A percentile compares a stretch with the other conserved stretches of the same genome.
Evolutionary conservation across 495 filamentous ascomycete species (phyloP).

Genomic region (Penicillium simplicissimum): DNA sequence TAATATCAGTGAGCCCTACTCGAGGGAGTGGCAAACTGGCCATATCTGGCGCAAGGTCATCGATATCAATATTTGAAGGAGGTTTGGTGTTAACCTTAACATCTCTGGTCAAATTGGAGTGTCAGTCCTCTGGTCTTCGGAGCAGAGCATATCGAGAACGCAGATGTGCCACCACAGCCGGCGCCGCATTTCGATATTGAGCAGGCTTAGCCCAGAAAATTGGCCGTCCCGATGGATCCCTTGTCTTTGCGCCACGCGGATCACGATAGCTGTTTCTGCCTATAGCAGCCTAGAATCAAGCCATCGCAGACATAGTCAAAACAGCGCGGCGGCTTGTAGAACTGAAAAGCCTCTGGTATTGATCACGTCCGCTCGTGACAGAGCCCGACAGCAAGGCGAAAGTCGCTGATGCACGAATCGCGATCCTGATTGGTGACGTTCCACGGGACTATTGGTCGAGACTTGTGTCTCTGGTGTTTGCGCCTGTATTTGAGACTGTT

Average conservation of each 20-base stretch:
- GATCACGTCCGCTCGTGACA: constrained; percentile 66
- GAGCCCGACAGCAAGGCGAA: constrained; percentile 66
- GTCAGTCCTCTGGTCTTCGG: constrained; percentile 76
- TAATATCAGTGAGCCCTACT: constrained; percentile 67
- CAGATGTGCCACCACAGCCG: constrained; percentile 78
- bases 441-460: neutral
- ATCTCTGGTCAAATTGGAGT: constrained; percentile 60
- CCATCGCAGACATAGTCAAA: constrained; percentile 59
- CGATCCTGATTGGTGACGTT: constrained; percentile 4
- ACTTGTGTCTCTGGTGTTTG: neutral
- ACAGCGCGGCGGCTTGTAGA: constrained; percentile 70
- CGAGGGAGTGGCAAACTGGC: constrained; percentile 52
- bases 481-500: neutral
- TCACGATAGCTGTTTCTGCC: constrained; percentile 60
- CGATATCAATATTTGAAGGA: constrained; percentile 69
- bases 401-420: constrained; percentile 58
- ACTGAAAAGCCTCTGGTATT: constrained; percentile 62
- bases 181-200: constrained; percentile 74
- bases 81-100: constrained; percentile 66
- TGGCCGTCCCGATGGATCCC: constrained; percentile 74
- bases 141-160: constrained; percentile 67
- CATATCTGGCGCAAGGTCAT: constrained; percentile 60
- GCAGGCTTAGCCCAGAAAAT: constrained; percentile 55
- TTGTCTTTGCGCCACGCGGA: constrained; percentile 70
- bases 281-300: constrained; percentile 54